Base-by-base conservation (phyloP, 805 yeast genomes). In the Candida xyloterini region DNA sequence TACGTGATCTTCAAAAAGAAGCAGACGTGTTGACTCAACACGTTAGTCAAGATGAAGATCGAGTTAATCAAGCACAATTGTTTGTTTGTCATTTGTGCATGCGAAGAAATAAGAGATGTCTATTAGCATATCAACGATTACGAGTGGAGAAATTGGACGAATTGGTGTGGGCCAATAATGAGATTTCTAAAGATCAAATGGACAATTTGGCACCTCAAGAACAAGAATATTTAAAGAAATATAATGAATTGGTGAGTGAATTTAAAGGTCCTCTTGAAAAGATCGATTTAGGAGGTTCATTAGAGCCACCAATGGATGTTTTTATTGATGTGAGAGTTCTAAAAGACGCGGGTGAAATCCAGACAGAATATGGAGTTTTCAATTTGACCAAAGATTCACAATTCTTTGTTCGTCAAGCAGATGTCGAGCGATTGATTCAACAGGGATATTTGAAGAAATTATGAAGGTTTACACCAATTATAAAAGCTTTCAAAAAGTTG, bases 311-410 rank as follows among this genome's bases (percentile, higher is more conserved):
- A 1, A 76, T 75, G 26, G 95, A 88, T 50, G 84, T 93, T 21
- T 93, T 91, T 52, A 85, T 91, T 8, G 99, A 91, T 55, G 98
- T 93, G 4, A 68, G 99, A 42, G 98, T 91, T 7, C 63, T 91
- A 36, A 84, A 84, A 58, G 95, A 91, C 54, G 97, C 95, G 0
- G 99, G 99, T 1, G 98, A 93, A 57, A 88, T 91, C 25, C 96
- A 90, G 57, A 93, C 99, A 0, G 99, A 91, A 59, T 91, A 91
- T 53, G 99, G 97, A 15, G 96, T 88, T 3, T 89, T 93, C 66
- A 90, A 90, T 53, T 66, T 93, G 48, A 86, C 95, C 3, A 91
- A 90, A 55, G 91, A 91, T 59, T 85, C 96, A 3, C 98, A 93
- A 57, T 90, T 91, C 57, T 91, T 85, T 57, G 97, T 91, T 14